phyloP scores from a whole-genome alignment of 2,329 filamentous ascomycete genomes.

The Colletotrichum sp. region DNA sequence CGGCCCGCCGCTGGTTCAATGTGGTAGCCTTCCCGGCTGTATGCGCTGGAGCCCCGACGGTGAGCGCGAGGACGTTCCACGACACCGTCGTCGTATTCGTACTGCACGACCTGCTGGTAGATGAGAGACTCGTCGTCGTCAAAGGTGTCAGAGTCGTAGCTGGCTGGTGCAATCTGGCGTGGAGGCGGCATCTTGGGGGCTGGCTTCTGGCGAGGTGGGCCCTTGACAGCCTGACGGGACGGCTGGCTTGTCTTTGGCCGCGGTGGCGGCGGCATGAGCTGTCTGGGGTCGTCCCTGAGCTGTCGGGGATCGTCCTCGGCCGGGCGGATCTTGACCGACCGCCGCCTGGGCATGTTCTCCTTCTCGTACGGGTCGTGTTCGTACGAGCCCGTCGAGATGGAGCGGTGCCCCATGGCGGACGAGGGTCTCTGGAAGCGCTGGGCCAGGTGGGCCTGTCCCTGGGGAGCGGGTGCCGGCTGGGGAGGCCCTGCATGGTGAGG shows the following conservation, averaged over 20 bases:
- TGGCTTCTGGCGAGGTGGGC: slow-evolving; percentile 23
- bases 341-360: slow-evolving; percentile 41
- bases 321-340: slow-evolving; percentile 45
- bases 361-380: slow-evolving; percentile 44
- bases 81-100: slow-evolving; percentile 35
- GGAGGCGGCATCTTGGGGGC: slow-evolving; percentile 21
- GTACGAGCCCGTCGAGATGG: slow-evolving; percentile 31
- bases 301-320: slow-evolving; percentile 45
- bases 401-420: slow-evolving; percentile 44
- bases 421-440: slow-evolving; percentile 31
- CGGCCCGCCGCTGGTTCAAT: slow-evolving; percentile 43
- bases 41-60: slow-evolving; percentile 35
- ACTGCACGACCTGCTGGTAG: slow-evolving; percentile 42
- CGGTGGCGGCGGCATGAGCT: slow-evolving; percentile 51
- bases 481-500: slow-evolving; percentile 12
- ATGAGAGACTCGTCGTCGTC: slow-evolving; percentile 38
- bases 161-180: slow-evolving; percentile 26
- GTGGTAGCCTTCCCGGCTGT: slow-evolving; percentile 42
- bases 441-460: slow-evolving; percentile 24
- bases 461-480: slow-evolving; percentile 22
- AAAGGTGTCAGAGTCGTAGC: slow-evolving; percentile 43
- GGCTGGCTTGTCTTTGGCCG: slow-evolving; percentile 24
- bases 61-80: slow-evolving; percentile 34
- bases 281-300: slow-evolving; percentile 47
- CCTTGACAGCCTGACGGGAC: slow-evolving; percentile 27